Evolutionary conservation across 768 basidiomycete genomes (phyloP), one percentile per base, ranked within the genome.

Genomic region (Ramaria sp.): DNA sequence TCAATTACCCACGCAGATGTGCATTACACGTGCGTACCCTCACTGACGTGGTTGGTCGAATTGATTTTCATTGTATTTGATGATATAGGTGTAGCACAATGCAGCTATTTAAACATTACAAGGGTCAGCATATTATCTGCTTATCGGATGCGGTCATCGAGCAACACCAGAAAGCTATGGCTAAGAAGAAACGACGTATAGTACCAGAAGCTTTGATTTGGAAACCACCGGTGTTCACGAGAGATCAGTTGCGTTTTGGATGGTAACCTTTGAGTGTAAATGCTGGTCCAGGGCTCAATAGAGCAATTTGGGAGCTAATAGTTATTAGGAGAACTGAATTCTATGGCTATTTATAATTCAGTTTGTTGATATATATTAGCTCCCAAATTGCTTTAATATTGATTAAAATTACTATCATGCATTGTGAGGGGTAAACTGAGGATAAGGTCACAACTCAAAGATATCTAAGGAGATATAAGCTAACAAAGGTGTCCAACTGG

Each of bases 21-120:
- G 56, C 92, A 95, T 87, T 95, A 96, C 71, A 98, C 96, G 95
- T 97, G 66, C 68, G 92, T 82, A 9, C 47, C 41, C 49, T 43
- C 8, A 27, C 41, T 22, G 27, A 34, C 13, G 30, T 20, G 38
- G 55, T 22, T 61, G 48, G 60, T 47, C 42, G 9, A 44, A 20
- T 18, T 44, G 36, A 37, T 37, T 16, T 37, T 8, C 58, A 45
- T 47, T 60, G 15, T 28, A 5, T 47, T 55, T 32, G 18, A 12
- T 50, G 13, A 50, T 43, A 50, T 28, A 99, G 95, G 20, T 96
- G 92, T 65, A 92, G 89, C 63, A 92, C 91, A 12, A 70, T 97
- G 50, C 91, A 95, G 67, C 73, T 99, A 56, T 93, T 98, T 72
- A 94, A 94, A 63, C 92, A 92, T 65, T 90, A 87, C 75, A 97